Conservation (phyloP, 2,329 filamentous ascomycete species). For the Ophiobolus disseminans region DNA sequence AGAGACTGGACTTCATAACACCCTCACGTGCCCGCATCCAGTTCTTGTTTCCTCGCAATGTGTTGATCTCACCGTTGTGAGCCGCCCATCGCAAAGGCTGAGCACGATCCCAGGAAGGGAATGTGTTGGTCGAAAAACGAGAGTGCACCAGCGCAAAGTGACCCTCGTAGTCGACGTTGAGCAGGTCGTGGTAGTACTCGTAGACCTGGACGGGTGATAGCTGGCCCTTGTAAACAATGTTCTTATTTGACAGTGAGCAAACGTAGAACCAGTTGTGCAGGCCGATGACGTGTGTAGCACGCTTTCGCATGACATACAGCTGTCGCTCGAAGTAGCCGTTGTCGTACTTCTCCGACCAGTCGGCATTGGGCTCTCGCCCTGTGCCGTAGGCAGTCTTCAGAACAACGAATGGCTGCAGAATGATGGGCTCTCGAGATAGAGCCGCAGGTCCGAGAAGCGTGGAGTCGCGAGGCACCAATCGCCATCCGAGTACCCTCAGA, state of each 20-base stretch:
- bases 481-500: slow-evolving; percentile 92
- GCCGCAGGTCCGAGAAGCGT: slow-evolving; percentile 91
- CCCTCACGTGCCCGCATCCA: slow-evolving; percentile 99
- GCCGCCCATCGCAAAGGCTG: slow-evolving; percentile 96
- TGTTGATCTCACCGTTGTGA: slow-evolving; percentile 99
- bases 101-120: slow-evolving; percentile 97
- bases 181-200: slow-evolving; percentile 95
- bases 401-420: slow-evolving; percentile 95
- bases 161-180: slow-evolving; percentile 95
- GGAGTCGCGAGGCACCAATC: slow-evolving; percentile 92
- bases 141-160: slow-evolving; percentile 98
- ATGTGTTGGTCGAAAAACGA: slow-evolving; percentile 97
- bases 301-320: slow-evolving; percentile 92
- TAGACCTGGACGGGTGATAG: slow-evolving; percentile 94
- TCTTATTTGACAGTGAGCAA: slow-evolving; percentile 95
- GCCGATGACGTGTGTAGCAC: slow-evolving; percentile 91
- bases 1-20: slow-evolving; percentile 89
- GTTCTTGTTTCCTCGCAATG: slow-evolving; percentile 96
- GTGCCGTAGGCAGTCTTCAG: slow-evolving; percentile 83
- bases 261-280: slow-evolving; percentile 99
- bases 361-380: slow-evolving; percentile 77
- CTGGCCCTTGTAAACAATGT: slow-evolving; percentile 99
- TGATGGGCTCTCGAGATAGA: slow-evolving; percentile 90
- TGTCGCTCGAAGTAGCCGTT: slow-evolving; percentile 88
- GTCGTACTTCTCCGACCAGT: slow-evolving; percentile 82